Evolutionary conservation across 768 basidiomycete genomes (phyloP), one percentile per base, ranked within the genome.

Genomic region (Megacollybia marginata): DNA sequence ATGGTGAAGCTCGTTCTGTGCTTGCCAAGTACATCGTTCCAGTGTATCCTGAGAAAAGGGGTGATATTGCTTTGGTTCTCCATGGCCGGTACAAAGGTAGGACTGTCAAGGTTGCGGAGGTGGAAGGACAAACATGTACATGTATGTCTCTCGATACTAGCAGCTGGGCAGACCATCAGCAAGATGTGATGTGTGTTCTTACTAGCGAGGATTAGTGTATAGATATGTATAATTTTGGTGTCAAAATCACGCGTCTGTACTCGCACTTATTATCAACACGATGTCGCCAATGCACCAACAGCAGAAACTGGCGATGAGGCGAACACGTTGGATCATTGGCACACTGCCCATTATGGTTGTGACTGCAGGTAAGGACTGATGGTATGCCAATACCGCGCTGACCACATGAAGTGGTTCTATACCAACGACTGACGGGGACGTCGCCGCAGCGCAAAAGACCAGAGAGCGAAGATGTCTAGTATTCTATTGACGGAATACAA

Each of bases 291-390:
- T 28, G 4, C 23, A 28, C 2, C 38, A 40, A 18, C 38, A 40
- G 38, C 13, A 18, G 15, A 15, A 13, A 40, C 8, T 40, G 38
- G 38, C 38, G 18, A 40, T 40, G 38, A 2, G 8, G 18, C 38
- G 38, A 40, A 40, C 38, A 18, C 38, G 38, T 18, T 18, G 72
- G 23, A 75, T 88, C 51, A 81, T 88, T 40, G 68, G 83, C 36
- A 72, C 83, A 0, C 54, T 81, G 11, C 85, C 85, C 4, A 73
- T 88, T 42, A 80, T 86, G 46, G 80, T 73, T 23, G 83, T 76
- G 5, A 79, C 78, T 11, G 76, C 81, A 45, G 74, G 85, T 88
- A 49, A 52, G 80, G 71, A 10, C 7, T 38, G 12, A 19, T 42
- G 23, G 23, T 28, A 6, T 28, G 23, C 23, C 23, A 28, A 6